These are phyloP conservation scores for Thraustochytrium sp. DNA, from an alignment of 352 stramenopile species.

Conservation along the genomic window DNA sequence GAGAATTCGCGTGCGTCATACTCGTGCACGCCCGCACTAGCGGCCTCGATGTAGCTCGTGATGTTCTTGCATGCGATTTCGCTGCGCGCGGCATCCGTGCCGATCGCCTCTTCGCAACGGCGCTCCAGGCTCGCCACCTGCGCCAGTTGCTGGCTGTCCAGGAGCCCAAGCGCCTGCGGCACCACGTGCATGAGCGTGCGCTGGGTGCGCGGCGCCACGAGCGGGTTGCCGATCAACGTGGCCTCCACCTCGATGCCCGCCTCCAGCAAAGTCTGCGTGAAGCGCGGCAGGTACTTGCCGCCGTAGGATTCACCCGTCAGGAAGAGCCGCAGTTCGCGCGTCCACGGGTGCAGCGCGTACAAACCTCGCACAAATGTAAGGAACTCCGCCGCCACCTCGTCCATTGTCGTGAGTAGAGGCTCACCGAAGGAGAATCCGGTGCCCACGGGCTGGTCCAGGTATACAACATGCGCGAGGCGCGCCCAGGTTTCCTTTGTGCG, in stretches of 20 bases:
- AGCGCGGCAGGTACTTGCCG: slow-evolving; percentile 45
- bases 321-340: neutral
- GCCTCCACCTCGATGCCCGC: neutral
- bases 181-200: slow-evolving; percentile 11
- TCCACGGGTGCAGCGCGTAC: neutral
- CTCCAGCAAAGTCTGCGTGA: slow-evolving; percentile 26
- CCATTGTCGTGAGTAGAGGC: slow-evolving; percentile 32
- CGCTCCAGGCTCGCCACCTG: neutral
- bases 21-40: neutral
- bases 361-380: slow-evolving; percentile 28
- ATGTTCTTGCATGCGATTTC: slow-evolving; percentile 29
- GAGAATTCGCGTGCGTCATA: slow-evolving; percentile 32
- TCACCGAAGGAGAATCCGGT: slow-evolving; percentile 66
- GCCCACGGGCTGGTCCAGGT: slow-evolving; percentile 78
- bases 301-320: slow-evolving; percentile 49
- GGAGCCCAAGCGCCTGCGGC: neutral
- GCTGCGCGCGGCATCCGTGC: neutral
- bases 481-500: slow-evolving; percentile 43
- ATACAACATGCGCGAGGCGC: slow-evolving; percentile 63
- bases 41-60: neutral
- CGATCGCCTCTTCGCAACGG: neutral
- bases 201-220: slow-evolving; percentile 7
- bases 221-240: slow-evolving; percentile 13
- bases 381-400: slow-evolving; percentile 25
- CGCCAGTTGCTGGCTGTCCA: neutral